Conservation (phyloP, 1,284 basidiomycete genomes). For the Taiwanofungus camphoratus region DNA sequence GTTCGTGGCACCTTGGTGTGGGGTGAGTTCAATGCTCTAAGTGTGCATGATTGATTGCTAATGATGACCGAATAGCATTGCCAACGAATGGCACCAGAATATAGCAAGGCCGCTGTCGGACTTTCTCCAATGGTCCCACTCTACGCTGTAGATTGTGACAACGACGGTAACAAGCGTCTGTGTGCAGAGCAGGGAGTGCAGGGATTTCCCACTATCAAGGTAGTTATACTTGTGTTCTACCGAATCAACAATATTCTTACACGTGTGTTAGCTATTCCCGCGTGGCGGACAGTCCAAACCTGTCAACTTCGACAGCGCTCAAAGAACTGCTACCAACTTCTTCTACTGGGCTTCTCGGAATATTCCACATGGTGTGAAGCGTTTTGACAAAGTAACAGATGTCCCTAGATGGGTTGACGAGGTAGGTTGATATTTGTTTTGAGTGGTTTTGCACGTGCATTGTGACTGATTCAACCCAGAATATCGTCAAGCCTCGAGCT, state of each 20-base stretch:
- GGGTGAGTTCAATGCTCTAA: conserved; percentile 42
- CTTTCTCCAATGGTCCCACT: conserved; percentile 82
- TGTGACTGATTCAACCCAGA: too few relatives aligned
- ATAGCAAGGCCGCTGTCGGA: conserved; percentile 73
- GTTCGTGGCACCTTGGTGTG: conserved; percentile 88
- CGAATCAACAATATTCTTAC: conserved; percentile 3
- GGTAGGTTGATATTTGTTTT: conserved; percentile 32
- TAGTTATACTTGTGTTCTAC: conserved; percentile 21
- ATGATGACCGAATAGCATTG: conserved; percentile 58
- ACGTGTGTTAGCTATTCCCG: conserved; percentile 58
- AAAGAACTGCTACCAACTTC: conserved; percentile 70
- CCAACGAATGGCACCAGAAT: conserved; percentile 82
- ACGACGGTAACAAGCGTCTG: conserved; percentile 72
- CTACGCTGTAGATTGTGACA: conserved; percentile 91
- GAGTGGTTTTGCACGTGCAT: too few relatives aligned
- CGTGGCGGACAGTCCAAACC: conserved; percentile 61
- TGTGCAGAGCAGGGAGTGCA: conserved; percentile 85
- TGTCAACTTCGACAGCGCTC: conserved; percentile 63
- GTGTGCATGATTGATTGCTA: background rate
- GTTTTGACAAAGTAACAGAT: conserved; percentile 56
- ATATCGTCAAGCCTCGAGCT: conserved; percentile 53
- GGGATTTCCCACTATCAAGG: conserved; percentile 92
- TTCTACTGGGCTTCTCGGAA: conserved; percentile 74
- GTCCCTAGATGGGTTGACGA: conserved; percentile 57
- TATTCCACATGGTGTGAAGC: conserved; percentile 65